phyloP scores from a whole-genome alignment of 129 eudicot species.

The Silybum marianum region DNA sequence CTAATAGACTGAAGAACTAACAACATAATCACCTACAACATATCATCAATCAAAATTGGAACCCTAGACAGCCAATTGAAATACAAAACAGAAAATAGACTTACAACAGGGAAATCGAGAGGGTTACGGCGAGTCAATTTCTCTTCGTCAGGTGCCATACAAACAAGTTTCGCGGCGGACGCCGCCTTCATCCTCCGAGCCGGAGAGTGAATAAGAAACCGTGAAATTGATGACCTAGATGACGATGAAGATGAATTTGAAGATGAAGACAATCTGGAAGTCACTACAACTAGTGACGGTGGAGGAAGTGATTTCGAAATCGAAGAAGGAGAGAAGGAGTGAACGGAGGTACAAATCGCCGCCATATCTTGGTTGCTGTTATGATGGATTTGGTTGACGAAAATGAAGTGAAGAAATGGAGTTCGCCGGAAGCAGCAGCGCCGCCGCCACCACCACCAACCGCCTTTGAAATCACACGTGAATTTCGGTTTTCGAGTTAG shows the following conservation, averaged over 20 bases:
- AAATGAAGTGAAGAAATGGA: neutral
- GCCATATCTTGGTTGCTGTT: constrained; percentile 16
- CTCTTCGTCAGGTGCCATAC: constrained; percentile 89
- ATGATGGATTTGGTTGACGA: neutral
- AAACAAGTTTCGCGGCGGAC: constrained; percentile 27
- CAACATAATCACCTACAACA: neutral
- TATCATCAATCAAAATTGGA: neutral
- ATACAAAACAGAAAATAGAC: constrained; percentile 12
- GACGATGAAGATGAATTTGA: neutral
- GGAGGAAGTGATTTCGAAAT: constrained; percentile 17
- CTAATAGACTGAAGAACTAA: neutral
- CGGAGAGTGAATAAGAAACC: neutral
- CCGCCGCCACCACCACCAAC: constrained; percentile 16
- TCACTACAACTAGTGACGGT: neutral
- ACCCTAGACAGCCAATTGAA: constrained; percentile 4
- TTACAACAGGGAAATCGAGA: constrained; percentile 77
- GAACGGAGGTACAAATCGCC: constrained; percentile 26
- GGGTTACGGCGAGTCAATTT: constrained; percentile 85
- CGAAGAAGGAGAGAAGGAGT: constrained; percentile 8
- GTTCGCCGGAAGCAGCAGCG: constrained; percentile 20
- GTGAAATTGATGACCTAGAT: neutral
- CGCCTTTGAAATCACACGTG: constrained; percentile 18
- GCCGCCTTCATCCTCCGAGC: constrained; percentile 20
- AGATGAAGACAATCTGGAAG: constrained; percentile 11
- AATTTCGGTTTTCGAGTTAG: neutral